These are phyloP conservation scores for Alternaria longipes DNA, from an alignment of 2,329 filamentous ascomycete genomes.

Conservation along the genomic window DNA sequence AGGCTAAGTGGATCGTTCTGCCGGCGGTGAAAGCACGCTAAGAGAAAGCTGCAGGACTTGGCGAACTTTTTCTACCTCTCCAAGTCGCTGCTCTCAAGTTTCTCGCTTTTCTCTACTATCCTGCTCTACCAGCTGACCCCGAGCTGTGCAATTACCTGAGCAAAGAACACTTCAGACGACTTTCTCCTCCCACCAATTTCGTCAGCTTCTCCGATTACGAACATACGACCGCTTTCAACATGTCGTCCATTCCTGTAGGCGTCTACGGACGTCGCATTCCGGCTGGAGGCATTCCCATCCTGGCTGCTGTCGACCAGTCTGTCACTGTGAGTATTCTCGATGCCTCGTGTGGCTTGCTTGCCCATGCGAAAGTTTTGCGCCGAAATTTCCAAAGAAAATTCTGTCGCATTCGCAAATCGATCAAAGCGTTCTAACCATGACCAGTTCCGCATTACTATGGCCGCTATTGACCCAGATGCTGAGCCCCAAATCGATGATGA, in stretches of 20 bases:
- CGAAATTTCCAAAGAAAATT: background rate
- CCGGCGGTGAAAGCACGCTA: slow-evolving; percentile 38
- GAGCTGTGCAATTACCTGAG: slow-evolving; percentile 28
- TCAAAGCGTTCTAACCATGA: slow-evolving; percentile 26
- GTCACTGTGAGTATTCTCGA: slow-evolving; percentile 73
- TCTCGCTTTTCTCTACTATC: slow-evolving; percentile 18
- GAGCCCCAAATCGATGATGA: slow-evolving; percentile 57
- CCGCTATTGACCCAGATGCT: slow-evolving; percentile 90
- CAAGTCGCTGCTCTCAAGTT: slow-evolving; percentile 21
- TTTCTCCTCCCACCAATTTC: background rate
- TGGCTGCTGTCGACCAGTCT: slow-evolving; percentile 77
- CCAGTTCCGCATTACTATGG: slow-evolving; percentile 98
- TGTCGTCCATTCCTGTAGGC: slow-evolving; percentile 68
- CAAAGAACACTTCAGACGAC: slow-evolving; percentile 6
- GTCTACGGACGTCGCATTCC: slow-evolving; percentile 94
- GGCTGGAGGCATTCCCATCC: slow-evolving; percentile 81
- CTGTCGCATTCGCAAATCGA: slow-evolving; percentile 12
- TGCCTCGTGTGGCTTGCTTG: background rate
- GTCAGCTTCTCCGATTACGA: slow-evolving; percentile 1
- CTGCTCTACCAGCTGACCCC: slow-evolving; percentile 29
- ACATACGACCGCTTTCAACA: slow-evolving; percentile 35
- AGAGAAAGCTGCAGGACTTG: slow-evolving; percentile 35
- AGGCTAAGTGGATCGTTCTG: slow-evolving; percentile 25
- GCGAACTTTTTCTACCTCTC: slow-evolving; percentile 39
- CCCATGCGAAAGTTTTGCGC: background rate